Evolutionary conservation across 306 rosid genomes (phyloP).

Genomic region (Biancaea sappan): DNA sequence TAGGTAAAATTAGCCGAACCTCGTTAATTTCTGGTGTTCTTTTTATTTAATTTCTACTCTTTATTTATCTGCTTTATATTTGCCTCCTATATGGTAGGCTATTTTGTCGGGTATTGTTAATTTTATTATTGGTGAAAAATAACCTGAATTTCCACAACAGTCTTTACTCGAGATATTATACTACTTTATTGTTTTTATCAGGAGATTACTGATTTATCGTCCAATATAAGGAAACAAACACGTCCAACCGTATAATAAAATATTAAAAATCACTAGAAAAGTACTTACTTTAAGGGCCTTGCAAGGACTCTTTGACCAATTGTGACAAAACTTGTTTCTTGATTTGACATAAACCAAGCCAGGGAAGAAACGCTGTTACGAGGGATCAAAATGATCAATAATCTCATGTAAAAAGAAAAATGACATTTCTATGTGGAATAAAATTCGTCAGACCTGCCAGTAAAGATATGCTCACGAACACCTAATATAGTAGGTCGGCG

Average conservation of each 20-base stretch:
- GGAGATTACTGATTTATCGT: conserved; percentile 17
- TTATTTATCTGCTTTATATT: no score
- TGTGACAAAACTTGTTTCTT: conserved; percentile 96
- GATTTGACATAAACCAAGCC: conserved; percentile 99
- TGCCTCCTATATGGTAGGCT: no score
- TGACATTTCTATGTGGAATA: conserved; percentile 24
- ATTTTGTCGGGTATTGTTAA: no score
- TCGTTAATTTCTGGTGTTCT: no score
- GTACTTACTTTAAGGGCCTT: conserved; percentile 84
- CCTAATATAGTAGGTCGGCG: conserved; percentile 91
- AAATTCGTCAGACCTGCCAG: conserved; percentile 73
- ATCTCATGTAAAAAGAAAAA: neutral
- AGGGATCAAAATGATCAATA: conserved; percentile 22
- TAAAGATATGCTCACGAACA: conserved; percentile 95
- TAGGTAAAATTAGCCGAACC: no score
- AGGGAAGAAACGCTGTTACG: conserved; percentile 88
- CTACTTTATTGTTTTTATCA: neutral
- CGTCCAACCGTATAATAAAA: conserved; percentile 3
- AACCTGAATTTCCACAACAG: no score
- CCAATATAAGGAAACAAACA: neutral
- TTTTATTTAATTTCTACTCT: no score
- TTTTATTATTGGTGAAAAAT: no score
- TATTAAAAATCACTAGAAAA: conserved; percentile 28
- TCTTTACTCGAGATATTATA: conserved; percentile 18
- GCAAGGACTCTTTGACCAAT: conserved; percentile 98